Base-by-base conservation (phyloP, 2,329 filamentous ascomycete genomes). In the Calycina herbarum region DNA sequence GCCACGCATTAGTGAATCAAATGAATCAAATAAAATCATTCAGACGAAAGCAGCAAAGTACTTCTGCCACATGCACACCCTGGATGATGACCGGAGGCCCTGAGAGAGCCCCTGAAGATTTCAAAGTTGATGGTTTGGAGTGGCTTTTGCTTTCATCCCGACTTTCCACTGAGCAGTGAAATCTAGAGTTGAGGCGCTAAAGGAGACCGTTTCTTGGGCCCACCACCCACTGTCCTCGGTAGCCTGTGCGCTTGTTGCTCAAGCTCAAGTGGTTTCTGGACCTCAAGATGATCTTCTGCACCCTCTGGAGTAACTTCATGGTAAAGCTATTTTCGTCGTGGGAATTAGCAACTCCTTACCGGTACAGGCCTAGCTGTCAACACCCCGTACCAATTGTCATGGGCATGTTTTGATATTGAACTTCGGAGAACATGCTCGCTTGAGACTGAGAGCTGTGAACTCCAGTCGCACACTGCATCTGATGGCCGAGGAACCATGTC, bases 351-450 rank as follows among this genome's bases (percentile, higher is more conserved):
- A 51, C n/a, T 51, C 45, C 45, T 51, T 51, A 51, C 45, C 17
- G 7, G 45, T 13, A 51, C 45, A 24, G 45, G 45, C 42, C 6
- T 51, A 11, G n/a, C 8, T 11, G 20, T 15, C n/a, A 24, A 24
- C 27, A 38, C 2, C 45, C 20, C 20, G 45, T 24, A 24, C 45
- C 45, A 51, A 51, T 51, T 51, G n/a, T 51, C 45, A 51, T 51
- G 45, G 45, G 45, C 10, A 24, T 48, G n/a, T 48, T 20, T 51
- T 51, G 45, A 51, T 51, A 51, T 51, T 51, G 45, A 24, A 11
- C 45, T 24, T 51, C 45, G 45, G 45, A 51, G 45, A 24, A 51
- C 45, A 51, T 51, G 20, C 45, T 51, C 45, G 45, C 45, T 51
- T 51, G n/a, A 24, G 45, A 24, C 13, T 38, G 35, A 11, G 35